Conservation (phyloP, 345 rosid species). For the Euphorbia tirucalli region DNA sequence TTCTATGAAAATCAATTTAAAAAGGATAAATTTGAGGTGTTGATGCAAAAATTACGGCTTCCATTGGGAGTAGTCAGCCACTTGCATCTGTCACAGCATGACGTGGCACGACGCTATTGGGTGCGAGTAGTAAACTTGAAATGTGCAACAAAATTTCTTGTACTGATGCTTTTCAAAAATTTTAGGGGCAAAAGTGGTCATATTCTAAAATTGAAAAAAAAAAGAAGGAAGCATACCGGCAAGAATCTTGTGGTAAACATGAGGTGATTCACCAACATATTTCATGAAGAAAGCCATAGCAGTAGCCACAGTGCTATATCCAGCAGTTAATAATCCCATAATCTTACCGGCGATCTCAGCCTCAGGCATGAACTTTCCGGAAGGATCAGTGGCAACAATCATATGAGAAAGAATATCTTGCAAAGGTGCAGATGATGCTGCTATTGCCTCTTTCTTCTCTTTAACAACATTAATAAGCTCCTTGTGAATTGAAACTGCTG, state of each 20-base stretch:
- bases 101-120: too few species aligned
- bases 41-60: too few species aligned
- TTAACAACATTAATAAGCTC: conserved; percentile 33
- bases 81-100: too few species aligned
- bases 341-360: conserved; percentile 50
- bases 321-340: conserved; percentile 56
- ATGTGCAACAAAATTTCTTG: too few species aligned
- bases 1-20: too few species aligned
- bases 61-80: too few species aligned
- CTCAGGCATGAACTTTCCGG: conserved; percentile 45
- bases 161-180: too few species aligned
- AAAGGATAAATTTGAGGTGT: too few species aligned
- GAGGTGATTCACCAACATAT: conserved; percentile 50
- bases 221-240: conserved; percentile 25
- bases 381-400: conserved; percentile 38
- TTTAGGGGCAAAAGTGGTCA: too few species aligned
- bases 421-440: conserved; percentile 22
- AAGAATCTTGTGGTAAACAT: conserved; percentile 37
- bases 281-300: conserved; percentile 57
- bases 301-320: conserved; percentile 56
- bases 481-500: conserved; percentile 32
- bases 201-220: too few species aligned
- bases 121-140: too few species aligned
- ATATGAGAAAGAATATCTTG: conserved; percentile 39
- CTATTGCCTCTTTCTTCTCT: conserved; percentile 40